Conservation (phyloP, 345 rosid genomes). For the Firmiana major region DNA sequence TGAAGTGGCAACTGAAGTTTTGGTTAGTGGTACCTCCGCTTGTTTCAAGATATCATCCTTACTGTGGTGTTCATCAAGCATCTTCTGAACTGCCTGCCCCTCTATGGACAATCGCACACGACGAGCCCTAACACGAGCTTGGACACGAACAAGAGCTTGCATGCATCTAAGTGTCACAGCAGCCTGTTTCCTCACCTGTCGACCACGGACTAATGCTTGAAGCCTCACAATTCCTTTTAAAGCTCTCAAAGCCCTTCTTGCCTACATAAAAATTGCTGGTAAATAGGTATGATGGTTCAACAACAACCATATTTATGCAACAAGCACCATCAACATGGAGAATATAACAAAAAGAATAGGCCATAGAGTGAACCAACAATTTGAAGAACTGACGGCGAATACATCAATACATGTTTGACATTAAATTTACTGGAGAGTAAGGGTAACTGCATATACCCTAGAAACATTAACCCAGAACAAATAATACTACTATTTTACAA, state of each 20-base stretch:
- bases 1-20: neutral
- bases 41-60: conserved; percentile 67
- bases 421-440: neutral
- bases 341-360: neutral
- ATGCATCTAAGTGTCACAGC: conserved; percentile 91
- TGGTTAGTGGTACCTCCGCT: conserved; percentile 57
- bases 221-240: conserved; percentile 90
- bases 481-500: neutral
- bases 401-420: neutral
- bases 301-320: neutral
- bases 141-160: conserved; percentile 97
- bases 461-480: neutral
- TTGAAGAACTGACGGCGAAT: neutral
- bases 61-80: conserved; percentile 56
- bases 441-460: neutral
- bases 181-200: conserved; percentile 96
- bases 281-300: neutral
- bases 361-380: neutral
- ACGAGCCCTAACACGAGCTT: conserved; percentile 92
- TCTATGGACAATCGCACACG: conserved; percentile 79
- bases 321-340: neutral
- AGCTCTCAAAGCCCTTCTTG: conserved; percentile 86
- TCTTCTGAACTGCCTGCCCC: conserved; percentile 78
- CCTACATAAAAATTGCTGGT: conserved; percentile 32
- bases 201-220: conserved; percentile 88